Conservation (phyloP, 345 rosid species). For the Pugionium dolabratum region DNA sequence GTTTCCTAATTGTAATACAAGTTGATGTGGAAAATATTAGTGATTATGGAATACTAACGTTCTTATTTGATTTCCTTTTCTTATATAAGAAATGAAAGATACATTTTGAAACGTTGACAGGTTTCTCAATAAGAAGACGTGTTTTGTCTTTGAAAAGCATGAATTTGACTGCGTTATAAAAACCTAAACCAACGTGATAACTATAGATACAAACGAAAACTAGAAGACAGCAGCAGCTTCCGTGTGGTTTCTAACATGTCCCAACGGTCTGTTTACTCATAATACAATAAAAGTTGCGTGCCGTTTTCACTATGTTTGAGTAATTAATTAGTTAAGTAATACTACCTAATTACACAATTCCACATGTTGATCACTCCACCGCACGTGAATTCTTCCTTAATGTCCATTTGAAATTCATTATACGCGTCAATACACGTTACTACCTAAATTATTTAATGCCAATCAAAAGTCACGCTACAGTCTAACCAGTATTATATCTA, state of each 20-base stretch:
- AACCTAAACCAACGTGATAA: conserved; percentile 7
- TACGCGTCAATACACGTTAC: conserved; percentile 31
- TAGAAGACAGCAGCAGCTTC: conserved; percentile 16
- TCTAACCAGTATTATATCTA: background rate
- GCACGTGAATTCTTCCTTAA: conserved; percentile 19
- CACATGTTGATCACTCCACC: conserved; percentile 37
- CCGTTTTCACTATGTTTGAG: conserved; percentile 16
- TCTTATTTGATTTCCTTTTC: background rate
- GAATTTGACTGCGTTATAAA: conserved; percentile 10
- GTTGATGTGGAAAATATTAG: background rate
- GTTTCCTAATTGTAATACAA: background rate
- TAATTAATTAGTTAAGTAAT: conserved; percentile 9
- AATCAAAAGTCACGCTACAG: conserved; percentile 5
- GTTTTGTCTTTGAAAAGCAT: background rate
- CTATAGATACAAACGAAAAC: background rate
- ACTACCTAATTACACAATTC: conserved; percentile 20
- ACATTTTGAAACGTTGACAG: background rate
- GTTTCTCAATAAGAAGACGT: background rate
- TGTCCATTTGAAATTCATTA: background rate
- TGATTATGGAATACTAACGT: conserved; percentile 8
- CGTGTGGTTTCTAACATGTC: conserved; percentile 26
- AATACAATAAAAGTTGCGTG: conserved; percentile 28
- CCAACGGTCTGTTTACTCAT: conserved; percentile 10
- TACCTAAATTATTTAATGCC: conserved; percentile 2
- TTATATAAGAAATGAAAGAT: background rate